phyloP scores from a whole-genome alignment of 371 early-diverging fungal genomes.

The Rhizopus arrhizus region DNA sequence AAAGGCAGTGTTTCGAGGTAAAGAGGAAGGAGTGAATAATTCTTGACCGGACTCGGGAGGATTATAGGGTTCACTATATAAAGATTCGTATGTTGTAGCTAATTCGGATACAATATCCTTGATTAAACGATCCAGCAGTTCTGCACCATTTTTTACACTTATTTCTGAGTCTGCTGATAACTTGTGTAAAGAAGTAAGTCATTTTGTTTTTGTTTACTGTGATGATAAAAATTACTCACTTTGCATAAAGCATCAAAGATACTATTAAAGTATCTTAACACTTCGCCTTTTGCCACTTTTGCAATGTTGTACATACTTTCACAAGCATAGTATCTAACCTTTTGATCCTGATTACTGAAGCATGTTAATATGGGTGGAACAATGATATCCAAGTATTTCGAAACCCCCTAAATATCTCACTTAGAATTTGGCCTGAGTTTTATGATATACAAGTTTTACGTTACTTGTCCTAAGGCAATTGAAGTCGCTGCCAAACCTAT shows the following conservation, averaged over 20 bases:
- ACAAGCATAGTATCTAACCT: conserved; percentile 92
- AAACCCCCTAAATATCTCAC: conserved; percentile 52
- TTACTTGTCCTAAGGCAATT: conserved; percentile 80
- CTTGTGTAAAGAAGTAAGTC: conserved; percentile 30
- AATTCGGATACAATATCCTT: conserved; percentile 93
- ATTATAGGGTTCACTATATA: conserved; percentile 34
- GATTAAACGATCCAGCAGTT: conserved; percentile 84
- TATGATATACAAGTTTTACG: background rate
- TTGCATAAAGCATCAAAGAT: conserved; percentile 91
- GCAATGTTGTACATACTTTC: conserved; percentile 95
- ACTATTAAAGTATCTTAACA: conserved; percentile 88
- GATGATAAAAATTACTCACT: conserved; percentile 45
- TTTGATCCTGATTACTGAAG: conserved; percentile 82
- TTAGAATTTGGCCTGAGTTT: background rate
- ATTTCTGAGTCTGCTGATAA: conserved; percentile 82
- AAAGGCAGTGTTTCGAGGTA: conserved; percentile 63
- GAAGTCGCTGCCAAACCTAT: conserved; percentile 88
- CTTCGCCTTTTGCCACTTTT: conserved; percentile 85
- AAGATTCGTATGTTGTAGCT: conserved; percentile 65
- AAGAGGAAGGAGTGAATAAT: conserved; percentile 29
- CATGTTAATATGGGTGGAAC: conserved; percentile 91
- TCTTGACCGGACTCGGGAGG: conserved; percentile 29
- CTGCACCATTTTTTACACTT: conserved; percentile 88
- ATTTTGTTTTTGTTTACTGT: background rate
- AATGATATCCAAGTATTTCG: conserved; percentile 70